These are phyloP conservation scores for Tuber umbilicatum DNA, from an alignment of 495 filamentous ascomycete species.

Conservation along the genomic window DNA sequence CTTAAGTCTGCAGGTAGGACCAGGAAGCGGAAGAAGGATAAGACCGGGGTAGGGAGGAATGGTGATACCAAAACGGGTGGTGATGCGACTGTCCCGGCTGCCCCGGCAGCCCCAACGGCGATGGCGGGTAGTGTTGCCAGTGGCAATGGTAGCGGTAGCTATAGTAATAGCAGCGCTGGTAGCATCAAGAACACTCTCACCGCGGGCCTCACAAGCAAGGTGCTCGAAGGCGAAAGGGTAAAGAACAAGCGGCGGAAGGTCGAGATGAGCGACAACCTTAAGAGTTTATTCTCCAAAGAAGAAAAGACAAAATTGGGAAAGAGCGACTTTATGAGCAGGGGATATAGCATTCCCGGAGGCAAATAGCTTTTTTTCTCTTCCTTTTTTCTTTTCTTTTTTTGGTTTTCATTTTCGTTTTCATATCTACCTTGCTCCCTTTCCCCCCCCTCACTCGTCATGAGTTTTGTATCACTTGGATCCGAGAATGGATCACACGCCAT, in stretches of 20 bases:
- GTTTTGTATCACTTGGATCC: neutral
- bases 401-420: too few relatives aligned
- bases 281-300: constrained; percentile 57
- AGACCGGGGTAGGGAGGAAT: constrained; percentile 32
- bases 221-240: constrained; percentile 76
- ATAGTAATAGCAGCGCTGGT: constrained; percentile 13
- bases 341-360: constrained; percentile 56
- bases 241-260: constrained; percentile 72
- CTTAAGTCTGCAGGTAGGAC: constrained; percentile 62
- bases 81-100: neutral
- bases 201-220: constrained; percentile 73
- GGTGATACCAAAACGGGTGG: constrained; percentile 8
- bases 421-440: neutral
- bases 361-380: constrained; percentile 1
- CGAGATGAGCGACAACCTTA: constrained; percentile 60
- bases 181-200: constrained; percentile 82
- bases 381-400: neutral
- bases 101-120: neutral
- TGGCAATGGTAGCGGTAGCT: constrained; percentile 4
- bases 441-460: neutral
- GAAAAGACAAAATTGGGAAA: constrained; percentile 42
- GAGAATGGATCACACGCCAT: neutral
- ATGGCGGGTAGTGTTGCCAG: constrained; percentile 11
- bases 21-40: constrained; percentile 45
- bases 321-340: constrained; percentile 71